Evolutionary conservation across 345 rosid genomes (phyloP).

Genomic region (Draba incana): DNA sequence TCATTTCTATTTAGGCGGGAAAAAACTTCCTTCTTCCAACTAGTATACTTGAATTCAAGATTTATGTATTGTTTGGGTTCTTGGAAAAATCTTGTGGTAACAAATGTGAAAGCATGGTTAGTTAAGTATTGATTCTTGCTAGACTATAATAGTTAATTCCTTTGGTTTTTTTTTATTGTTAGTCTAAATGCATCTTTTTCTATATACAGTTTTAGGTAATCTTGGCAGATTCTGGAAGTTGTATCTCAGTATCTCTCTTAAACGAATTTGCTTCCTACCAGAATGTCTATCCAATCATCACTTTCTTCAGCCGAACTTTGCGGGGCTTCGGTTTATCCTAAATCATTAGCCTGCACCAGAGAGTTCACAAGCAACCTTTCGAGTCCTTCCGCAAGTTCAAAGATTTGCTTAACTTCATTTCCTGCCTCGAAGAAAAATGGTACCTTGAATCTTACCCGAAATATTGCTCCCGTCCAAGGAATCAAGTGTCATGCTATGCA

Average conservation of each 20-base stretch:
- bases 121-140: background rate
- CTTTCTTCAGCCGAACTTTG: slow-evolving; percentile 35
- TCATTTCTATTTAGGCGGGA: too few relatives aligned
- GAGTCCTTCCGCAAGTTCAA: slow-evolving; percentile 18
- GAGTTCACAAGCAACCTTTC: slow-evolving; percentile 7
- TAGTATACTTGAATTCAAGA: slow-evolving; percentile 3
- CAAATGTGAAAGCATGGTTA: slow-evolving; percentile 1
- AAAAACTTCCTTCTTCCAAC: too few relatives aligned
- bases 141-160: background rate
- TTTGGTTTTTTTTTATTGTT: background rate
- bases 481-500: slow-evolving; percentile 49
- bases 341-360: slow-evolving; percentile 16
- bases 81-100: background rate
- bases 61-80: background rate
- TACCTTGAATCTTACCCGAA: slow-evolving; percentile 31
- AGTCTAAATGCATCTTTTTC: background rate
- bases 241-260: slow-evolving; percentile 8
- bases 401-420: slow-evolving; percentile 28
- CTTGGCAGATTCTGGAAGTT: slow-evolving; percentile 24
- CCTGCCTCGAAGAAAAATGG: slow-evolving; percentile 36
- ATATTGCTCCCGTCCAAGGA: slow-evolving; percentile 29
- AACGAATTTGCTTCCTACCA: slow-evolving; percentile 1
- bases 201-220: background rate
- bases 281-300: slow-evolving; percentile 47
- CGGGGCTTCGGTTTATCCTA: slow-evolving; percentile 30